A percentile compares a stretch with the other conserved stretches of the same genome.
These are phyloP conservation scores for Geotrichum candidum DNA, from an alignment of 1,139 yeast species.

Conservation along the genomic window DNA sequence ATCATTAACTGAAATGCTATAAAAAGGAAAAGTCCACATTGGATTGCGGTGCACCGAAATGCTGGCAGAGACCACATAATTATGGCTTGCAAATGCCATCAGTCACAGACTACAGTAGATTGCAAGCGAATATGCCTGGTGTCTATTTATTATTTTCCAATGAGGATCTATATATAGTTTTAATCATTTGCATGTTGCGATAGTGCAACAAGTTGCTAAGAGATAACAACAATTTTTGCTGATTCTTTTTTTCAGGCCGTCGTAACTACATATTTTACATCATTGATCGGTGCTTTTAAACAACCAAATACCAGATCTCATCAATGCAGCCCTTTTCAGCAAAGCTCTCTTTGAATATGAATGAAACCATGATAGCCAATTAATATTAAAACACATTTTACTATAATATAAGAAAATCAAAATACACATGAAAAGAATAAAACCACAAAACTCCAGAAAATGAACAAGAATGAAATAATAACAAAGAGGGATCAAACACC, in stretches of 20 bases:
- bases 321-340: no score
- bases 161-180: no score
- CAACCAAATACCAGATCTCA: not conserved
- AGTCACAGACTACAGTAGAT: not conserved
- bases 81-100: not conserved
- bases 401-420: not conserved
- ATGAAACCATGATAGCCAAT: not conserved
- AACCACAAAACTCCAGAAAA: not conserved
- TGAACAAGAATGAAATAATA: slow-evolving; percentile 24
- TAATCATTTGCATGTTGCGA: no score
- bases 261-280: not conserved
- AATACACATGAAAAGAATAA: not conserved
- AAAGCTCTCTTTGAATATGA: not conserved
- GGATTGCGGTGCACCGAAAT: not conserved
- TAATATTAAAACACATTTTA: not conserved
- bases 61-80: not conserved
- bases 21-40: not conserved
- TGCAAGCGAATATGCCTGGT: not conserved
- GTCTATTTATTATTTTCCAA: no score
- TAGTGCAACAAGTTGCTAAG: no score
- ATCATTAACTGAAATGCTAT: not conserved
- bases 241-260: not conserved
- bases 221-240: no score
- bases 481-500: slow-evolving; percentile 47
- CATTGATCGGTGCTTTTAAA: not conserved